phyloP scores from a whole-genome alignment of 1,139 yeast species.

The Suhomyces wounanorum region DNA sequence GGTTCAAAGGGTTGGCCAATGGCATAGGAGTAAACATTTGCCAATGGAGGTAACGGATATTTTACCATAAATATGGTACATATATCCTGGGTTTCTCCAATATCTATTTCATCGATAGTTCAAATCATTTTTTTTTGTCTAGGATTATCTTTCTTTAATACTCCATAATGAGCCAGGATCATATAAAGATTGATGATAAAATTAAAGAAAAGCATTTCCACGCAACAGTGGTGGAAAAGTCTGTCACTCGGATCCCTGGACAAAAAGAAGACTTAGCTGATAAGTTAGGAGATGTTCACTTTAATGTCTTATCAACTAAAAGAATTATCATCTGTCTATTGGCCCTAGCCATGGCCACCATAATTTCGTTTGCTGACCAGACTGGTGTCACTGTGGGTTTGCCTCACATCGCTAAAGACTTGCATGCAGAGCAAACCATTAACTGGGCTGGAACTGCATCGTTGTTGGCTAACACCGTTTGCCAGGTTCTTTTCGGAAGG shows the following conservation, averaged over 20 bases:
- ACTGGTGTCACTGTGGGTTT: slow-evolving; percentile 47
- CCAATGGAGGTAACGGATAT: too few species aligned
- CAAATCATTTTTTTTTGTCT: not conserved
- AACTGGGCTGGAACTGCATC: slow-evolving; percentile 53
- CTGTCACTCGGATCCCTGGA: not conserved
- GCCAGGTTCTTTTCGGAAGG: slow-evolving; percentile 43
- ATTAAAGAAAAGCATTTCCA: slow-evolving; percentile 2
- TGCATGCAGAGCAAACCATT: slow-evolving; percentile 39
- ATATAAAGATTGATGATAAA: not conserved
- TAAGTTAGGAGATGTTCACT: slow-evolving; percentile 41
- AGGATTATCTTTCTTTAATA: not conserved
- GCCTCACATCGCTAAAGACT: slow-evolving; percentile 41
- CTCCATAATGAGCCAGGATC: not conserved
- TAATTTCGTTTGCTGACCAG: slow-evolving; percentile 41
- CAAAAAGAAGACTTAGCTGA: slow-evolving; percentile 24
- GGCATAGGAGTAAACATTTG: too few species aligned
- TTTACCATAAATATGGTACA: not conserved
- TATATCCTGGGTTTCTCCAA: not conserved
- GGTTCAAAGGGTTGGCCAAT: not conserved
- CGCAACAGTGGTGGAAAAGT: slow-evolving; percentile 5
- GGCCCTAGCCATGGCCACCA: slow-evolving; percentile 27
- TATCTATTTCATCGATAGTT: not conserved
- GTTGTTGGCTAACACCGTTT: slow-evolving; percentile 47
- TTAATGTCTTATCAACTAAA: slow-evolving; percentile 34
- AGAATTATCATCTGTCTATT: slow-evolving; percentile 32